Base-by-base conservation (phyloP, 352 stramenopile species). In the Globisporangium solare region DNA sequence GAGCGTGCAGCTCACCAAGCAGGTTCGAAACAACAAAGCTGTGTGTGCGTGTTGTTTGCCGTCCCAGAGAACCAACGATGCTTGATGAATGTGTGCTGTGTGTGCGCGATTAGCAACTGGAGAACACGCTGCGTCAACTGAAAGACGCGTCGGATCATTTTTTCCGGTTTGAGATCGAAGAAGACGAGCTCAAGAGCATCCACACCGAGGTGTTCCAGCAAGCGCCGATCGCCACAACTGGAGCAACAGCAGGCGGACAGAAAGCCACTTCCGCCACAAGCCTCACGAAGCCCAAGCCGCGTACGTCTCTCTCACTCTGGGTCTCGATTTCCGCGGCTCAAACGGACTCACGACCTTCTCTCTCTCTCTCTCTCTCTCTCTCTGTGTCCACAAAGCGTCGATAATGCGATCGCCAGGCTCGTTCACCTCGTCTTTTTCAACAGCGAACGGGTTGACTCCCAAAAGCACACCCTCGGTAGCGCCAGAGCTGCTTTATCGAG, bases 141-240 rank as follows among this genome's bases (percentile, higher is more conserved):
- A 89, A 88, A 63, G 83, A 92, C 18, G 81, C 79, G 0, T 89
- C 78, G 0, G 79, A 94, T 55, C 71, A 78, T 13, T 97, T 97
- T 61, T 97, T 97, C 63, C 80, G 84, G 60, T 97, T 97, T 68
- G 89, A 98, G 60, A 96, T 98, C 46, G 90, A 97, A 66, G 89
- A 98, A 66, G 88, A 97, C 51, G 85, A 97, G 54, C 79, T 97
- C 48, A 86, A 92, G 57, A 40, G 60, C 32, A 88, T 91, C 51
- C 68, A 92, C 63, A 54, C 74, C 13, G 63, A 67, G 3, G 64
- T 76, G 21, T 89, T 89, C 48, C 74, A 78, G 49, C 49, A 31
- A 11, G 27, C 43, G 7, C 13, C 51, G 6, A 21, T 35, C 27
- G 3, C 6, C 31, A 39, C 1, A 32, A 21, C 14, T 35, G 15